A percentile compares a stretch with the other conserved stretches of the same genome.
Conservation (phyloP, 2,329 filamentous ascomycete species). For the Nigrospora osmanthi region DNA sequence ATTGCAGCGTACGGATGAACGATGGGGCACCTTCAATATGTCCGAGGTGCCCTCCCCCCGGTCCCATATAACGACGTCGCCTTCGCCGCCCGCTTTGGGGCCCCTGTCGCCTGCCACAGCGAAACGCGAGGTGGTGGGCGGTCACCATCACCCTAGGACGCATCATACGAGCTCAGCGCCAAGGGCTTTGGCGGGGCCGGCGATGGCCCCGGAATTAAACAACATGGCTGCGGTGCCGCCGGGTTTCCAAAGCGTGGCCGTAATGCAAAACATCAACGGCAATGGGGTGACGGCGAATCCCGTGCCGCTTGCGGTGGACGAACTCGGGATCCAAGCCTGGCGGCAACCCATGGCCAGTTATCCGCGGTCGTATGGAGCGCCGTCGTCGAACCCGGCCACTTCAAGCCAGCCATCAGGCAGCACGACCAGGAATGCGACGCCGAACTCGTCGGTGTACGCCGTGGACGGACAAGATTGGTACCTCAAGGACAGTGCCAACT, state of each 20-base stretch:
- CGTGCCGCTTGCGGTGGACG: conserved; percentile 9
- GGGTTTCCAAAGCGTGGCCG: conserved; percentile 11
- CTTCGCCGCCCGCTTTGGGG: conserved; percentile 12
- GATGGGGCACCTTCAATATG: conserved; percentile 65
- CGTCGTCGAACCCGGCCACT: conserved; percentile 8
- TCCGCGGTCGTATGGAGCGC: conserved; percentile 15
- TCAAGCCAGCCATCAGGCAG: conserved; percentile 10
- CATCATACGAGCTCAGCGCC: background rate
- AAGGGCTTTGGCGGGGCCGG: conserved; percentile 13
- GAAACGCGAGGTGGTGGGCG: conserved; percentile 14
- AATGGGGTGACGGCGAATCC: conserved; percentile 12
- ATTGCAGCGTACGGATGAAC: conserved; percentile 70
- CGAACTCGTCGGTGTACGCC: conserved; percentile 22
- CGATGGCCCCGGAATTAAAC: conserved; percentile 14
- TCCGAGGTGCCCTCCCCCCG: conserved; percentile 51
- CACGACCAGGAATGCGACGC: conserved; percentile 17
- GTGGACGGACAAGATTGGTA: conserved; percentile 51
- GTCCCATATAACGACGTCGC: conserved; percentile 16
- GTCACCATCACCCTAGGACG: background rate
- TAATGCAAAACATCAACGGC: conserved; percentile 10
- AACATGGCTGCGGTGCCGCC: conserved; percentile 9
- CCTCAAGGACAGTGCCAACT: conserved; percentile 47
- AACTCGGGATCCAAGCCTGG: conserved; percentile 13
- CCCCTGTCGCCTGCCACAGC: conserved; percentile 10
- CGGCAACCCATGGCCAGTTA: conserved; percentile 16